Evolutionary conservation across 2,329 filamentous ascomycete species (phyloP).

Genomic region (Sclerotinia sclerotiorum): DNA sequence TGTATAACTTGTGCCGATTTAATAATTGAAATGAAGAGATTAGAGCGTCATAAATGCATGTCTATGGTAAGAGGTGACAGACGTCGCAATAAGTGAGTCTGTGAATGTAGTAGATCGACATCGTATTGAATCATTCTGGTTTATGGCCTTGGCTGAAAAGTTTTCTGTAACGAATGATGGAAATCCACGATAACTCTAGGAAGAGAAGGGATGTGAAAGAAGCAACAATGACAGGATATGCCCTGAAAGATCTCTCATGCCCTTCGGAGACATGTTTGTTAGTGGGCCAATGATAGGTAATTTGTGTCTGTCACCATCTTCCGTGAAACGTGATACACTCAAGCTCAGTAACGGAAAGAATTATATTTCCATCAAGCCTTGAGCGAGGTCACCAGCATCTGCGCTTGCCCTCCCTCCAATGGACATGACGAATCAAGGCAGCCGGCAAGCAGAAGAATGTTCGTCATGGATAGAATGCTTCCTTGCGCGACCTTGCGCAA

Average conservation of each 20-base stretch:
- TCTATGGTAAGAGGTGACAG: conserved; percentile 1
- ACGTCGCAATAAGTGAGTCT: conserved; percentile 9
- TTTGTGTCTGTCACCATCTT: conserved; percentile 2
- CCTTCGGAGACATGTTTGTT: conserved; percentile 2
- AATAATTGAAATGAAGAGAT: neutral
- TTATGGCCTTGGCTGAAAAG: conserved; percentile 18
- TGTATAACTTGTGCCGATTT: conserved; percentile 7
- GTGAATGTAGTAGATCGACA: conserved; percentile 10
- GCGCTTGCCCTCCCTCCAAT: conserved; percentile 18
- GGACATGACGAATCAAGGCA: neutral
- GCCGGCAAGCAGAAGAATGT: conserved; percentile 1
- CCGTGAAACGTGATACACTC: conserved; percentile 16
- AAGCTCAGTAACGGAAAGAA: conserved; percentile 1
- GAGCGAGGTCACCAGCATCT: conserved; percentile 8
- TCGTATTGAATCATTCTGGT: conserved; percentile 17
- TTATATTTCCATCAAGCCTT: conserved; percentile 2
- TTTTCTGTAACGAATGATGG: conserved; percentile 18
- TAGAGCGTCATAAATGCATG: conserved; percentile 4
- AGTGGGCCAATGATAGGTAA: conserved; percentile 15
- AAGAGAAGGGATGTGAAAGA: conserved; percentile 12
- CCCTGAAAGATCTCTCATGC: conserved; percentile 12
- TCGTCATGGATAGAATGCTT: conserved; percentile 11
- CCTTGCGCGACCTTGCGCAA: conserved; percentile 18
- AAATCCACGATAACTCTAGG: conserved; percentile 18
- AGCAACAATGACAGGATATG: conserved; percentile 16